These are phyloP conservation scores for Geotrichum candidum DNA, from an alignment of 1,139 yeast species.

Conservation along the genomic window DNA sequence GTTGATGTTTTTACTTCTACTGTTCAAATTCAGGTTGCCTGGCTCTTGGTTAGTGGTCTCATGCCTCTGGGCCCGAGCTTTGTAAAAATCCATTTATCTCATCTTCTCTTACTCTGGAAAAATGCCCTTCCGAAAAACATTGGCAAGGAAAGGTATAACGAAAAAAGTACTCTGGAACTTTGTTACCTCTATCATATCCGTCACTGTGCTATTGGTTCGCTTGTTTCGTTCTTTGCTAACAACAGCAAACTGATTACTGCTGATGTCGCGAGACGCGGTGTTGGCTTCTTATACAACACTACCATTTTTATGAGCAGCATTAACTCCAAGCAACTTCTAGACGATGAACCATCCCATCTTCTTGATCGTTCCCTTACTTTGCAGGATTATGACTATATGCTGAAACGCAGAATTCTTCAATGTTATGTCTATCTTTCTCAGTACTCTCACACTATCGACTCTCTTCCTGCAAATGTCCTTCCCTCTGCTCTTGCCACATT, in stretches of 20 bases:
- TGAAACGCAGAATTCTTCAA: constrained; percentile 33
- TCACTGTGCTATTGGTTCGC: constrained; percentile 36
- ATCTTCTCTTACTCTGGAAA: constrained; percentile 74
- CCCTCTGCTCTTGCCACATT: constrained; percentile 33
- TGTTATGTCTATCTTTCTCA: constrained; percentile 33
- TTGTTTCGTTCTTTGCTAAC: constrained; percentile 34
- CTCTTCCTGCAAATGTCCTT: constrained; percentile 33
- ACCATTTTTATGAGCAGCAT: constrained; percentile 29
- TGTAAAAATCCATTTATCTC: constrained; percentile 66
- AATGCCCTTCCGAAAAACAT: constrained; percentile 52
- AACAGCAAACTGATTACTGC: constrained; percentile 36
- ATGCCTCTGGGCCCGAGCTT: constrained; percentile 65
- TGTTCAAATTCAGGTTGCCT: constrained; percentile 39
- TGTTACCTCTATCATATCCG: constrained; percentile 35
- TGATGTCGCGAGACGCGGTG: constrained; percentile 37
- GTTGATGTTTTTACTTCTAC: constrained; percentile 29
- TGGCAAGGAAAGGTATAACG: constrained; percentile 30
- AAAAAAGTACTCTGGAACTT: constrained; percentile 31
- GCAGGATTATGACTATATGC: constrained; percentile 30
- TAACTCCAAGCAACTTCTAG: constrained; percentile 26
- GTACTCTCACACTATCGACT: constrained; percentile 23
- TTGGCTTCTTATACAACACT: constrained; percentile 34
- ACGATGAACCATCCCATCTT: constrained; percentile 28
- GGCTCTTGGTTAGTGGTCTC: constrained; percentile 74
- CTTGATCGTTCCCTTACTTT: constrained; percentile 26